Percentiles rank a stretch among this genome's conserved stretches.
These are phyloP conservation scores for Aechmea fasciata DNA, from an alignment of 176 grass and related monocot genomes.

Conservation along the genomic window DNA sequence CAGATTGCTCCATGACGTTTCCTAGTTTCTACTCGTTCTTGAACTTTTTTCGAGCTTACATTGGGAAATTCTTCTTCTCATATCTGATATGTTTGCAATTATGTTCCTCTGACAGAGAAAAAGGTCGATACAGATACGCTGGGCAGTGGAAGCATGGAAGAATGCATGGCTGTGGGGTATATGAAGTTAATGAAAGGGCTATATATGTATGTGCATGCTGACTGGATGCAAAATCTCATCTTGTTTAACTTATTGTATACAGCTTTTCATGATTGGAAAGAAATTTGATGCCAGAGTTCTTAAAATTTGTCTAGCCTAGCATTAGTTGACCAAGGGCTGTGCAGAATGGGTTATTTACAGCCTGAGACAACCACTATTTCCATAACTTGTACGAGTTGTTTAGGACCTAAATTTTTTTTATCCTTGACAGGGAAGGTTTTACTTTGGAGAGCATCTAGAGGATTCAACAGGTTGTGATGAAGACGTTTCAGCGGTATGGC, in stretches of 20 bases:
- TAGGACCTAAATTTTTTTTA: not conserved
- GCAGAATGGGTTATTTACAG: not conserved
- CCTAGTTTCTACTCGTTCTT: not conserved
- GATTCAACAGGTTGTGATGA: slow-evolving; percentile 18
- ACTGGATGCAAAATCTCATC: slow-evolving; percentile 1
- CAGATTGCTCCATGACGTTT: not conserved
- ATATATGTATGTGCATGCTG: slow-evolving; percentile 23
- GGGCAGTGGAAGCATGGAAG: slow-evolving; percentile 42
- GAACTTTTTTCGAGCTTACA: not conserved
- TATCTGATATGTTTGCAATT: not conserved
- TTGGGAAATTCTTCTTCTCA: not conserved
- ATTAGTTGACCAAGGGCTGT: not conserved
- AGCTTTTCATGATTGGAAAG: not conserved
- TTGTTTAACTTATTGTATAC: not conserved
- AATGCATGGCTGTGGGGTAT: slow-evolving; percentile 35
- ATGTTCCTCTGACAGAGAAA: slow-evolving; percentile 20
- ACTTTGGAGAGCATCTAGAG: slow-evolving; percentile 23
- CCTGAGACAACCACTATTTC: not conserved
- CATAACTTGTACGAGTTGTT: not conserved
- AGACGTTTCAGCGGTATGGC: slow-evolving; percentile 17
- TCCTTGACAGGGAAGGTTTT: slow-evolving; percentile 25
- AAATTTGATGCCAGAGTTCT: not conserved
- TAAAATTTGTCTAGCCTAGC: not conserved
- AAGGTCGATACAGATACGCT: slow-evolving; percentile 30
- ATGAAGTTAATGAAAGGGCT: slow-evolving; percentile 32